Evolutionary conservation across 2,329 filamentous ascomycete species (phyloP).

Genomic region (Chrysosporium keratinophilum): DNA sequence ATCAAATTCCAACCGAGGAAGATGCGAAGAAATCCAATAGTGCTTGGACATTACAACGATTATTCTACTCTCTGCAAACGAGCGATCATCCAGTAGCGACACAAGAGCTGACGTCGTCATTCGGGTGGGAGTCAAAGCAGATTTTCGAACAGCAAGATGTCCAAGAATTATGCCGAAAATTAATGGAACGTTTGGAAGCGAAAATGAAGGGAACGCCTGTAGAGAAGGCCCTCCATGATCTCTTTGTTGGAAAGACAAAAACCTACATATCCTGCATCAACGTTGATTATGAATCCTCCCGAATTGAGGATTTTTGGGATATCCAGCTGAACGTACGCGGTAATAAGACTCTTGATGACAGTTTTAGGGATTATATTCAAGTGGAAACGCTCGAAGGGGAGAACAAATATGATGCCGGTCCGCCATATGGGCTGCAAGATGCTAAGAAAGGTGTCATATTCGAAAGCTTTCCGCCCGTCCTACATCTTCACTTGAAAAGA

Average conservation of each 20-base stretch:
- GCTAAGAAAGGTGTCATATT: slow-evolving; percentile 98
- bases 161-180: slow-evolving; percentile 86
- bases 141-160: slow-evolving; percentile 99
- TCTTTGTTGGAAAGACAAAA: slow-evolving; percentile 97
- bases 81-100: slow-evolving; percentile 75
- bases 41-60: slow-evolving; percentile 81
- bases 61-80: slow-evolving; percentile 92
- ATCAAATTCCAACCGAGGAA: slow-evolving; percentile 85
- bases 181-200: slow-evolving; percentile 95
- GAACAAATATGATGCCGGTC: slow-evolving; percentile 92
- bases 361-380: slow-evolving; percentile 91
- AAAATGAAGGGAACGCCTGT: slow-evolving; percentile 95
- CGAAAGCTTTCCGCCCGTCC: slow-evolving; percentile 38
- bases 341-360: slow-evolving; percentile 85
- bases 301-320: slow-evolving; percentile 97
- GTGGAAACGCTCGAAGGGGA: slow-evolving; percentile 96
- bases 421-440: slow-evolving; percentile 85
- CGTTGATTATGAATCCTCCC: slow-evolving; percentile 91
- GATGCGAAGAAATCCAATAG: slow-evolving; percentile 76
- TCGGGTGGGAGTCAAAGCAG: slow-evolving; percentile 95
- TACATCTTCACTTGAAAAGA: slow-evolving; percentile 44
- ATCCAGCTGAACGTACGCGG: slow-evolving; percentile 93
- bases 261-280: slow-evolving; percentile 99
- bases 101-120: slow-evolving; percentile 87
- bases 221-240: slow-evolving; percentile 74